A percentile compares a stretch with the other conserved stretches of the same genome.
Conservation (phyloP, 768 basidiomycete species). For the Lactarius vividus region DNA sequence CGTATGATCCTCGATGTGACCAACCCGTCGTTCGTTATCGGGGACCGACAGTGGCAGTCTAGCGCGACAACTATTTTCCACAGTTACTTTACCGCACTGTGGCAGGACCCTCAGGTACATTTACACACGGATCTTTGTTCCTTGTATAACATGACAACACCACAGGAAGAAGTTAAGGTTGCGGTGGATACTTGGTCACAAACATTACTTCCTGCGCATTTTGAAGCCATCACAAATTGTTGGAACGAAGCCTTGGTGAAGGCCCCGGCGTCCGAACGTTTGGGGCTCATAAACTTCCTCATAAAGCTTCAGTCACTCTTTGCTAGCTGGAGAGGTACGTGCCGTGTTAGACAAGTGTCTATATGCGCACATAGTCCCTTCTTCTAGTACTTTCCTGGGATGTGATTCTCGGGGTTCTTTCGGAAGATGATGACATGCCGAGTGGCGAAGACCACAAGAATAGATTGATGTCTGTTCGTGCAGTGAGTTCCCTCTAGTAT, state of each 20-base stretch:
- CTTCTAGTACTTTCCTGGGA: conserved; percentile 62
- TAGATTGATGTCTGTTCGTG: conserved; percentile 41
- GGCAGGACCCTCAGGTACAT: conserved; percentile 60
- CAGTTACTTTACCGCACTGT: conserved; percentile 58
- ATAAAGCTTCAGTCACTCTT: conserved; percentile 68
- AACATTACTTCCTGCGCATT: conserved; percentile 62
- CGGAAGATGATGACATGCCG: conserved; percentile 51
- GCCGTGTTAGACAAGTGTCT: neutral
- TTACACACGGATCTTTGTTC: neutral
- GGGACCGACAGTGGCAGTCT: conserved; percentile 66
- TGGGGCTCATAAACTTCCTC: conserved; percentile 59
- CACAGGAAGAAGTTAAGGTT: conserved; percentile 66
- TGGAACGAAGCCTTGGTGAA: conserved; percentile 63
- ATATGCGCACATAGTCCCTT: neutral
- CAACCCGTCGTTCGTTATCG: conserved; percentile 57
- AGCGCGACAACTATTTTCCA: conserved; percentile 58
- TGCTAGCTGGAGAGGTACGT: conserved; percentile 60
- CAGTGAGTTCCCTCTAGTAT: conserved; percentile 35
- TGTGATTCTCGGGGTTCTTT: conserved; percentile 53
- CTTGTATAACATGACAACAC: neutral
- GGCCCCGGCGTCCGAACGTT: conserved; percentile 54
- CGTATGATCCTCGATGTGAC: conserved; percentile 64
- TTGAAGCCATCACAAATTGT: conserved; percentile 61
- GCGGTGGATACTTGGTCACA: conserved; percentile 56
- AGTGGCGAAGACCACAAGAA: conserved; percentile 40